A percentile compares a stretch with the other conserved stretches of the same genome.
phyloP scores from a whole-genome alignment of 2,329 filamentous ascomycete genomes.

The Ophiocordyceps camponoti-rufipedis region DNA sequence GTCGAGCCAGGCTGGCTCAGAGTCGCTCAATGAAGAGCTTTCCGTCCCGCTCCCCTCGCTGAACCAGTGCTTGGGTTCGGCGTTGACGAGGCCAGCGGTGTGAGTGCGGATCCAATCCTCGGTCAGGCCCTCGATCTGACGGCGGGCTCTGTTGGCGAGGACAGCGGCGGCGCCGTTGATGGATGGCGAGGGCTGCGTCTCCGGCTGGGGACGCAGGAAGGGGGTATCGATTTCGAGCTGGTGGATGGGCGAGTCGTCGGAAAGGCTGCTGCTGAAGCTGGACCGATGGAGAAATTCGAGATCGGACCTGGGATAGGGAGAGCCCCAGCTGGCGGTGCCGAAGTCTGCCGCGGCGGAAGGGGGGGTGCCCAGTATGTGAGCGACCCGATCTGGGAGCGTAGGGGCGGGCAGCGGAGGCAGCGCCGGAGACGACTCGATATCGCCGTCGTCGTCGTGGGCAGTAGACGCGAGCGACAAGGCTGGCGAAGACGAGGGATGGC shows the following conservation, averaged over 20 bases:
- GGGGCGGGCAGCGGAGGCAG: constrained; percentile 41
- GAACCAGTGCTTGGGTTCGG: constrained; percentile 63
- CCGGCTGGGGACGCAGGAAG: constrained; percentile 32
- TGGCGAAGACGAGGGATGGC: constrained; percentile 28
- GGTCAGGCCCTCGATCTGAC: constrained; percentile 45
- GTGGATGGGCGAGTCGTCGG: constrained; percentile 42
- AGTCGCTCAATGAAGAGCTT: constrained; percentile 56
- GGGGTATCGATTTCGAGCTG: constrained; percentile 43
- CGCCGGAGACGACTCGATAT: constrained; percentile 35
- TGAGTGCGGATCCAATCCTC: constrained; percentile 80
- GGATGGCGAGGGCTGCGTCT: constrained; percentile 12
- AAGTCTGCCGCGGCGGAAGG: constrained; percentile 20
- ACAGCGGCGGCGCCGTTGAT: constrained; percentile 40
- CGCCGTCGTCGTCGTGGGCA: constrained; percentile 31
- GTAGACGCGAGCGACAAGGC: constrained; percentile 45
- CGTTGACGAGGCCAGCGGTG: constrained; percentile 49
- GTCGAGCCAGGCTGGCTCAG: constrained; percentile 34
- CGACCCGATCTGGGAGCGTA: constrained; percentile 35
- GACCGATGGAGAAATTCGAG: constrained; percentile 26
- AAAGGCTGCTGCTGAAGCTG: constrained; percentile 39
- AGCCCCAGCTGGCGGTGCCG: constrained; percentile 75
- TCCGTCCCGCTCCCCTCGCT: constrained; percentile 58
- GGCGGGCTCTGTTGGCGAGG: constrained; percentile 42
- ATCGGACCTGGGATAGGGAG: constrained; percentile 60
- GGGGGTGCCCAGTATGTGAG: constrained; percentile 36